A percentile compares a stretch with the other conserved stretches of the same genome.
Conservation (phyloP, 257 asterid genomes). For the Leonotis leonurus region DNA sequence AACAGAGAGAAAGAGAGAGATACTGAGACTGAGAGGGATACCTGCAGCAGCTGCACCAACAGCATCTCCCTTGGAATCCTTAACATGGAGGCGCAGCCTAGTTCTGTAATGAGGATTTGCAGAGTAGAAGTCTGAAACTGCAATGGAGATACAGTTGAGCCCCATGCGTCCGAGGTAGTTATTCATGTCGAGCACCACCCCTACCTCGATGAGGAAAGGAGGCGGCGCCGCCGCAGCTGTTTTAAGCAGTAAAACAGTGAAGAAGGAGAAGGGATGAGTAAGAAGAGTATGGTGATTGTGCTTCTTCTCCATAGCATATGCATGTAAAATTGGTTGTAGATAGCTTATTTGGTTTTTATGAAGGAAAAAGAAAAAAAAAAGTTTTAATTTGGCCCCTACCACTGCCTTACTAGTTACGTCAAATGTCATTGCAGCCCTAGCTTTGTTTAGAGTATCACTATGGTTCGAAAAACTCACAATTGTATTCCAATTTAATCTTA, state of each 20-base stretch:
- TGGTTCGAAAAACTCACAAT: no score
- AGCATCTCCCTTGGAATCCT: constrained; percentile 24
- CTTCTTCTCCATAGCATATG: neutral
- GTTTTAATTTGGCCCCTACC: no score
- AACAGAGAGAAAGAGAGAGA: neutral
- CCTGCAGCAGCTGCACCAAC: constrained; percentile 50
- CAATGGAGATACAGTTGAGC: constrained; percentile 44
- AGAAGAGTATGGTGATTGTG: neutral
- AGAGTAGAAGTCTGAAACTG: constrained; percentile 38
- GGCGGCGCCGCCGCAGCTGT: neutral
- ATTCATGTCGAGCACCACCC: constrained; percentile 41
- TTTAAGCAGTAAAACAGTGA: neutral
- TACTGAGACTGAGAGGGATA: neutral
- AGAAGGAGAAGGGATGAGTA: neutral
- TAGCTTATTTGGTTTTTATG: no score
- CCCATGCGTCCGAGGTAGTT: constrained; percentile 28
- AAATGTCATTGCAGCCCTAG: no score
- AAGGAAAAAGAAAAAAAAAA: no score
- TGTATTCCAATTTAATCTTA: no score
- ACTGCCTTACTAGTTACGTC: no score
- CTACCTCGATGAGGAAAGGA: constrained; percentile 25
- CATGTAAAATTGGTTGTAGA: neutral
- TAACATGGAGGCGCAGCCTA: constrained; percentile 9
- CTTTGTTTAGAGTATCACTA: no score
- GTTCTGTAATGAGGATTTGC: constrained; percentile 18